Conservation (phyloP, 1,284 basidiomycete species). For the Puccinia hordei region DNA sequence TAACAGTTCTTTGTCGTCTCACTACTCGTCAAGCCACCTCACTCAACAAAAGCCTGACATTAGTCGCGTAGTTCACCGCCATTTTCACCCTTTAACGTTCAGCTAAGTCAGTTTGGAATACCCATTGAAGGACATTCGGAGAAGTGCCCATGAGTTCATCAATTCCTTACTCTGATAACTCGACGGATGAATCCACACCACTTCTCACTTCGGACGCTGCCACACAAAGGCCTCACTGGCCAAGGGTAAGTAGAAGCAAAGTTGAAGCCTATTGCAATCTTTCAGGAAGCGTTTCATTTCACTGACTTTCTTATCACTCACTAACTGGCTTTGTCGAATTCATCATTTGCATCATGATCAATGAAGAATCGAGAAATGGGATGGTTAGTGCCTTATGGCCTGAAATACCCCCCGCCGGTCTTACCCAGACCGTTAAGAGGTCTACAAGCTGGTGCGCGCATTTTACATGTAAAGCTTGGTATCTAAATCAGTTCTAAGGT, state of each 20-base stretch:
- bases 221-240: slow-evolving; percentile 34
- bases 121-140: neutral
- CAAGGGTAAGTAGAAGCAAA: slow-evolving; percentile 15
- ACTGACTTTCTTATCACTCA: neutral
- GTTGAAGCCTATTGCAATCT: neutral
- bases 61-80: neutral
- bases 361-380: slow-evolving; percentile 44
- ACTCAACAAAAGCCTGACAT: neutral
- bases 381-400: slow-evolving; percentile 43
- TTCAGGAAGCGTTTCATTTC: neutral
- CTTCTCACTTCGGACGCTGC: slow-evolving; percentile 5
- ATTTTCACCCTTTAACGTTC: neutral
- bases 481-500: neutral
- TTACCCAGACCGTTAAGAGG: slow-evolving; percentile 36
- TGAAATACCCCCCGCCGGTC: slow-evolving; percentile 39
- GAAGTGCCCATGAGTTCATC: neutral
- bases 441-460: slow-evolving; percentile 44
- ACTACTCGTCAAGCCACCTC: neutral
- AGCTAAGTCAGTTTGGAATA: neutral
- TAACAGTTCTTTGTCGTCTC: neutral
- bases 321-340: neutral
- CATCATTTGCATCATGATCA: neutral
- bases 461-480: neutral
- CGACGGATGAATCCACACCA: slow-evolving; percentile 25
- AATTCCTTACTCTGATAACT: neutral